Evolutionary conservation across 495 filamentous ascomycete species (phyloP).

Genomic region (Amorphotheca resinae): DNA sequence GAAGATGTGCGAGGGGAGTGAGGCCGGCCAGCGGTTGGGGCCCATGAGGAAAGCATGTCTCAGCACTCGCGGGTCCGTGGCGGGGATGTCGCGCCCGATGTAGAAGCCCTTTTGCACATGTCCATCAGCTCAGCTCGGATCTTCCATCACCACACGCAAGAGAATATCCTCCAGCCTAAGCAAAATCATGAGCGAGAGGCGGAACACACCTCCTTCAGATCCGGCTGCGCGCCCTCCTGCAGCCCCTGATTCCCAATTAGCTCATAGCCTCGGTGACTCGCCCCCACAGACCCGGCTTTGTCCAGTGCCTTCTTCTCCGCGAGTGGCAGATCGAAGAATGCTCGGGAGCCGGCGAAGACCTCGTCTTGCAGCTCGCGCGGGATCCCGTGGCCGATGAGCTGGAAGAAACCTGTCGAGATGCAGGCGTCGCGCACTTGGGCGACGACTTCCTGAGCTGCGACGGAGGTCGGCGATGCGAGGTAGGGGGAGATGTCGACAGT

Average conservation of each 20-base stretch:
- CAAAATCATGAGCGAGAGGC: too few relatives aligned
- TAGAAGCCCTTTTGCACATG: slow-evolving; percentile 27
- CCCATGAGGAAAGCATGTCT: slow-evolving; percentile 24
- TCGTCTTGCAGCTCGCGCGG: slow-evolving; percentile 24
- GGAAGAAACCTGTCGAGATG: slow-evolving; percentile 44
- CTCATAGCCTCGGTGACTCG: slow-evolving; percentile 35
- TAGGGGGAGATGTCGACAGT: background rate
- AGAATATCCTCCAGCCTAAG: too few relatives aligned
- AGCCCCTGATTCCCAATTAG: slow-evolving; percentile 34
- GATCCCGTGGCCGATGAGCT: slow-evolving; percentile 34
- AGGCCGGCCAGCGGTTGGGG: slow-evolving; percentile 30
- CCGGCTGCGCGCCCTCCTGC: slow-evolving; percentile 28
- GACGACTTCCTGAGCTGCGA: background rate
- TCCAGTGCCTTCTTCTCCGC: slow-evolving; percentile 35
- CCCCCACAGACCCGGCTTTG: slow-evolving; percentile 26
- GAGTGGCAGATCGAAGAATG: slow-evolving; percentile 35
- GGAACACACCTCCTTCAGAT: slow-evolving; percentile 31
- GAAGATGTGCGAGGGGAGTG: slow-evolving; percentile 7
- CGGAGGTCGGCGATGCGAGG: background rate
- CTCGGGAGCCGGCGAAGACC: slow-evolving; percentile 28
- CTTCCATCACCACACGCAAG: too few relatives aligned
- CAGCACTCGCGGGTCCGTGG: slow-evolving; percentile 28
- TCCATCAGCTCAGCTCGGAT: background rate
- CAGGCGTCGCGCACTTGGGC: slow-evolving; percentile 25
- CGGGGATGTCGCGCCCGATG: slow-evolving; percentile 31